A percentile compares a stretch with the other conserved stretches of the same genome.
Evolutionary conservation across 805 yeast species (phyloP).

Genomic region (Barnettozyma pratensis): DNA sequence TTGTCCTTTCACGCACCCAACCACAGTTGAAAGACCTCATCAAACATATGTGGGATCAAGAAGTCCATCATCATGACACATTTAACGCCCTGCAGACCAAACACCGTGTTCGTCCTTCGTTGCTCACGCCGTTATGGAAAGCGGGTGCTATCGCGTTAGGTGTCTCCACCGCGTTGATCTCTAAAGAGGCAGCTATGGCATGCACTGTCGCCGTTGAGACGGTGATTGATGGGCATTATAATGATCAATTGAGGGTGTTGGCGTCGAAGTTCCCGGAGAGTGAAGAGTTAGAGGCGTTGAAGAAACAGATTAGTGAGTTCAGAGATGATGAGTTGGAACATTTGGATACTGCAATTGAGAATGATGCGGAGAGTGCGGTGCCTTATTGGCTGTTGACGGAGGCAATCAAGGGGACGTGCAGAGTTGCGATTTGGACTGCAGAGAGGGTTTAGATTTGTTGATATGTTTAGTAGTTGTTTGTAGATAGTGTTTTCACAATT

Average conservation of each 20-base stretch:
- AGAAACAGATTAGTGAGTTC: slow-evolving; percentile 56
- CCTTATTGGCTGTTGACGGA: slow-evolving; percentile 90
- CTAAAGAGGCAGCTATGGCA: slow-evolving; percentile 98
- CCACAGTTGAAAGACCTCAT: slow-evolving; percentile 51
- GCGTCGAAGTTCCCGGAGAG: slow-evolving; percentile 52
- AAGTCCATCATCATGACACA: slow-evolving; percentile 81
- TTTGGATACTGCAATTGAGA: slow-evolving; percentile 84
- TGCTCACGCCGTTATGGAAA: slow-evolving; percentile 92
- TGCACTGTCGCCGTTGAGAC: slow-evolving; percentile 99
- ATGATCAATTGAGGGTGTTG: slow-evolving; percentile 77
- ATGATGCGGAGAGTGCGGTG: slow-evolving; percentile 89
- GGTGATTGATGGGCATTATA: slow-evolving; percentile 94
- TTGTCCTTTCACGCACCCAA: slow-evolving; percentile 60
- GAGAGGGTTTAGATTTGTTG: slow-evolving; percentile 53
- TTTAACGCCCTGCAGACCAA: slow-evolving; percentile 72
- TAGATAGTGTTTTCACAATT: too few species aligned
- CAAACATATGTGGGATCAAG: slow-evolving; percentile 97
- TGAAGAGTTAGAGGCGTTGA: slow-evolving; percentile 49
- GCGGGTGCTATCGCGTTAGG: slow-evolving; percentile 87
- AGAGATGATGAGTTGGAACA: slow-evolving; percentile 96
- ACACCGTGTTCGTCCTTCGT: slow-evolving; percentile 84
- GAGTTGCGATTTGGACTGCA: slow-evolving; percentile 87
- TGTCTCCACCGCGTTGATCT: slow-evolving; percentile 73
- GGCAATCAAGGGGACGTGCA: slow-evolving; percentile 75
- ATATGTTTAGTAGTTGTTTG: too few species aligned